Evolutionary conservation across 1,139 yeast genomes (phyloP).

Genomic region (Kurtzmaniella quercitrusa): DNA sequence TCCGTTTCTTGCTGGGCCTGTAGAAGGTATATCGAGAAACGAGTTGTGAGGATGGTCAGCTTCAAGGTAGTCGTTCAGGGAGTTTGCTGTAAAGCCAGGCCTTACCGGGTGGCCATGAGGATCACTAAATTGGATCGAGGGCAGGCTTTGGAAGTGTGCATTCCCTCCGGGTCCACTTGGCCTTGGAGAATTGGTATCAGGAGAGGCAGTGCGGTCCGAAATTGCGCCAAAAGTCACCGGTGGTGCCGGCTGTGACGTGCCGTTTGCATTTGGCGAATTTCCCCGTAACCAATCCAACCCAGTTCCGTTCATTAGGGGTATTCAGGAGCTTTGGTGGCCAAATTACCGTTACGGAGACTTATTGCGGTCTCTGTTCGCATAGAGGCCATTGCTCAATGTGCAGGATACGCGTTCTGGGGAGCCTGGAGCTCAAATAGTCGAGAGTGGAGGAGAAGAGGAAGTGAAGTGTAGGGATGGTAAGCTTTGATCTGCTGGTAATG

Average conservation of each 20-base stretch:
- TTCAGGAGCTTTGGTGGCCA: neutral
- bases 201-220: neutral
- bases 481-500: too few relatives aligned
- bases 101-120: neutral
- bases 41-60: constrained; percentile 1
- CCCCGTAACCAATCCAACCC: constrained; percentile 41
- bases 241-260: constrained; percentile 26
- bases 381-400: neutral
- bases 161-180: constrained; percentile 1
- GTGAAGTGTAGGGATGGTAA: neutral
- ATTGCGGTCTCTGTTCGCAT: neutral
- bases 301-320: constrained; percentile 21
- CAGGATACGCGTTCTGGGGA: neutral
- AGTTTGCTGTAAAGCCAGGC: neutral
- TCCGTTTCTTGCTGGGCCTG: constrained; percentile 1
- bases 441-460: neutral
- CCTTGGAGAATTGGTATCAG: neutral
- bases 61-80: neutral
- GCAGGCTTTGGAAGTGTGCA: neutral
- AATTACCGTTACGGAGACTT: neutral
- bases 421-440: too few relatives aligned
- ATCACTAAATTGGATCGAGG: constrained; percentile 3
- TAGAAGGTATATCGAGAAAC: constrained; percentile 4
- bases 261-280: constrained; percentile 11
- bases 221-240: constrained; percentile 30